phyloP scores from a whole-genome alignment of 1,284 basidiomycete genomes.

The Rugiboletus extremiorientalis region DNA sequence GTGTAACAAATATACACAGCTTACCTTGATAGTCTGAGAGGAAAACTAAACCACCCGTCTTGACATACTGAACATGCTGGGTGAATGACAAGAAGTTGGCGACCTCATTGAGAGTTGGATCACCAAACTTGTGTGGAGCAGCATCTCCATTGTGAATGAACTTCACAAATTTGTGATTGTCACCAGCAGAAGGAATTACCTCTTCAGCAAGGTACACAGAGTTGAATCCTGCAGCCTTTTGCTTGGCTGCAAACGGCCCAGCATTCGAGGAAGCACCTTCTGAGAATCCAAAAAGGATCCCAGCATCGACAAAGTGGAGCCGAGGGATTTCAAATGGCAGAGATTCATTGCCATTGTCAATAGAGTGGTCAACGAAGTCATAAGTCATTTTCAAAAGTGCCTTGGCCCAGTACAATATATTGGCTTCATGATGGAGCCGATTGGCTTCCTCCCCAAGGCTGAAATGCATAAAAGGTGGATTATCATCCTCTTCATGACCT shows the following conservation, averaged over 20 bases:
- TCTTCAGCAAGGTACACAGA: no score
- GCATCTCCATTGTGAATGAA: not conserved
- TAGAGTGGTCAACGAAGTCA: no score
- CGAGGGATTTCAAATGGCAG: no score
- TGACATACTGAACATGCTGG: not conserved
- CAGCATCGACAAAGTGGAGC: no score
- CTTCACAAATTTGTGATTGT: not conserved
- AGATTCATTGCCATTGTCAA: no score
- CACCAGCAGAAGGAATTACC: no score
- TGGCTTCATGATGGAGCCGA: no score
- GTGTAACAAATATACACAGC: no score
- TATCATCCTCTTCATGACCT: not conserved
- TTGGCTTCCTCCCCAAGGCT: not conserved
- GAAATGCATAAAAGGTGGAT: not conserved
- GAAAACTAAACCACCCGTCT: not conserved
- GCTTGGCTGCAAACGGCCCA: no score
- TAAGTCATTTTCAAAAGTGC: not conserved
- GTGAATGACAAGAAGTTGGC: not conserved
- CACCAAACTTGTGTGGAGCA: not conserved
- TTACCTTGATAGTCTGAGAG: not conserved
- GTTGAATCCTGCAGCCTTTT: no score
- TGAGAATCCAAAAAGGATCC: no score
- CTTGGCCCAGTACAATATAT: not conserved
- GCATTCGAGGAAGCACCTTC: no score
- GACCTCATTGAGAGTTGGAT: not conserved